Conservation (phyloP, 768 basidiomycete genomes). For the Kwoniella pini region DNA sequence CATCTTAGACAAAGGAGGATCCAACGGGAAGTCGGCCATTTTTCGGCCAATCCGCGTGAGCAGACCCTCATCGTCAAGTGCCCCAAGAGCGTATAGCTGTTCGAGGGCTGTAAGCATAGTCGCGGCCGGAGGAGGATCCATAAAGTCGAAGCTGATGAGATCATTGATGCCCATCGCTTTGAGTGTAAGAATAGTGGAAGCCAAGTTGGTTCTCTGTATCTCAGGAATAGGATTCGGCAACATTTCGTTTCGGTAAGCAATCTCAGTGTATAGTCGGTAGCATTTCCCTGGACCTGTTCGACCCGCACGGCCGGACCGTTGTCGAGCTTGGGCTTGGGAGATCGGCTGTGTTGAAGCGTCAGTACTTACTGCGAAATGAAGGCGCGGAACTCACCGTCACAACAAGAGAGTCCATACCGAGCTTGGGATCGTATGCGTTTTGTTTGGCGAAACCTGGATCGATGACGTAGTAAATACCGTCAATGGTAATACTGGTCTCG, state of each 20-base stretch:
- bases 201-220: conserved; percentile 86
- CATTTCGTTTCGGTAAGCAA: conserved; percentile 99
- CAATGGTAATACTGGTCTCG: conserved; percentile 96
- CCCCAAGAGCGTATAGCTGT: conserved; percentile 89
- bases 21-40: conserved; percentile 99
- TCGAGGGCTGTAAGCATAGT: conserved; percentile 97
- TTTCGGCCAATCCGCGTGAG: conserved; percentile 92
- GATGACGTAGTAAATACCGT: conserved; percentile 98
- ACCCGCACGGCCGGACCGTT: conserved; percentile 92
- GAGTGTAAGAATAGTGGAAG: conserved; percentile 87
- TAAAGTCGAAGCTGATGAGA: conserved; percentile 95
- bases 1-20: conserved; percentile 95
- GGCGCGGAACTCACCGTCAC: conserved; percentile 64
- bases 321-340: conserved; percentile 95
- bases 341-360: conserved; percentile 63
- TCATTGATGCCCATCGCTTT: conserved; percentile 99
- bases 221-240: conserved; percentile 95
- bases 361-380: not conserved
- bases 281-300: conserved; percentile 98
- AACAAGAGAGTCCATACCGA: conserved; percentile 98
- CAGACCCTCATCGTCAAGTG: conserved; percentile 93
- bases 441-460: conserved; percentile 99
- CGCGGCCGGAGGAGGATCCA: conserved; percentile 97
- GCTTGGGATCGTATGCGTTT: conserved; percentile 93
- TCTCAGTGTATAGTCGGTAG: conserved; percentile 96